These are phyloP conservation scores for Patellaria atrata DNA, from an alignment of 495 filamentous ascomycete species.

Conservation along the genomic window DNA sequence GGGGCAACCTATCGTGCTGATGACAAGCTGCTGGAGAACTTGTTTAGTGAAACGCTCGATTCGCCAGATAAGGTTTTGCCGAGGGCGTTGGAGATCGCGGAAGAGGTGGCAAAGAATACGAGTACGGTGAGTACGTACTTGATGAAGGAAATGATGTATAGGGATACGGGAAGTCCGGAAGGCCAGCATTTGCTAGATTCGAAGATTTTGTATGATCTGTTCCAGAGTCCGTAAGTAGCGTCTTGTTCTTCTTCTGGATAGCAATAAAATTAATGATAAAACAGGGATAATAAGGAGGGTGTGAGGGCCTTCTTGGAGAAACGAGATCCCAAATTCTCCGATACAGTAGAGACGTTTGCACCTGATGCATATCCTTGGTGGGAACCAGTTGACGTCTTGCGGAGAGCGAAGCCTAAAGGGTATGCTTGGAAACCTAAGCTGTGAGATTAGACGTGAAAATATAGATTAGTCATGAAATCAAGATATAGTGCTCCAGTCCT, in stretches of 20 bases:
- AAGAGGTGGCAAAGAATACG: constrained; percentile 44
- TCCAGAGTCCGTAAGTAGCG: constrained; percentile 25
- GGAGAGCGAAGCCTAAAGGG: constrained; percentile 17
- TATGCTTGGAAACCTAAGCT: constrained; percentile 18
- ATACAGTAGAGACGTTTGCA: constrained; percentile 33
- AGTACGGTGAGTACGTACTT: constrained; percentile 38
- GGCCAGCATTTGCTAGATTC: constrained; percentile 45
- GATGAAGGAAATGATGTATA: constrained; percentile 48
- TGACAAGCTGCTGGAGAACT: constrained; percentile 31
- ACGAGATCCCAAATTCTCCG: constrained; percentile 38
- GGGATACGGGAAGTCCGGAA: constrained; percentile 39
- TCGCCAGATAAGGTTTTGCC: constrained; percentile 36
- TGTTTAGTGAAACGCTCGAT: constrained; percentile 43
- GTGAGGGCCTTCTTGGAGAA: constrained; percentile 28
- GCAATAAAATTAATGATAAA: background rate
- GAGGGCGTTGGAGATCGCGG: constrained; percentile 41
- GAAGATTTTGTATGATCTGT: constrained; percentile 40
- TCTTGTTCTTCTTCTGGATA: background rate
- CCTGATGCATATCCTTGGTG: constrained; percentile 37
- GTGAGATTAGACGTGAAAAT: constrained; percentile 7
- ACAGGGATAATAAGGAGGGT: constrained; percentile 29
- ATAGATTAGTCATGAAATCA: background rate
- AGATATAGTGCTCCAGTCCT: background rate
- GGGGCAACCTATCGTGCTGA: constrained; percentile 31
- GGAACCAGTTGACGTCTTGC: constrained; percentile 22